phyloP scores from a whole-genome alignment of 257 asterid genomes.

The Penstemon eatonii region DNA sequence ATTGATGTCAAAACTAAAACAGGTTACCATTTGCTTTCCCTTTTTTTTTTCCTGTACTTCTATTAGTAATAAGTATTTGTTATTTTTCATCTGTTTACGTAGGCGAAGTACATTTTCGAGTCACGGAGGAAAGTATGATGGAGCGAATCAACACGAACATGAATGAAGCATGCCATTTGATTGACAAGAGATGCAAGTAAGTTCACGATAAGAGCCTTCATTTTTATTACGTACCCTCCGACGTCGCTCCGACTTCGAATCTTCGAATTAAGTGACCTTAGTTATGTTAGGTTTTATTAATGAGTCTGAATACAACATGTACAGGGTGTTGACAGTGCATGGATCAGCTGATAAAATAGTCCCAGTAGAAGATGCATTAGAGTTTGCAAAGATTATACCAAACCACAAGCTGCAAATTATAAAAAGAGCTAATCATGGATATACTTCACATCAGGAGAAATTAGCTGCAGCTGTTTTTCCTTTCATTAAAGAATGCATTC shows the following conservation, averaged over 20 bases:
- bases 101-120: slow-evolving; percentile 50
- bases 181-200: slow-evolving; percentile 59
- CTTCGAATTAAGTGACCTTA: too few species aligned
- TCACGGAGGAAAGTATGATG: slow-evolving; percentile 49
- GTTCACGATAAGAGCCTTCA: background rate
- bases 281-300: too few species aligned
- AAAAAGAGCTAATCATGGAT: slow-evolving; percentile 57
- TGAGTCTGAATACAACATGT: too few species aligned
- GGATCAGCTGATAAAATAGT: slow-evolving; percentile 8
- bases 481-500: slow-evolving; percentile 47
- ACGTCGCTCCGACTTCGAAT: background rate
- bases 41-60: background rate
- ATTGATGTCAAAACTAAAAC: slow-evolving; percentile 35
- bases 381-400: slow-evolving; percentile 55
- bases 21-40: slow-evolving; percentile 33
- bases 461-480: slow-evolving; percentile 40
- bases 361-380: slow-evolving; percentile 55
- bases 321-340: too few species aligned
- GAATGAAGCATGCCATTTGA: slow-evolving; percentile 53
- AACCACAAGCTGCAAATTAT: slow-evolving; percentile 51
- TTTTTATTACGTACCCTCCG: background rate
- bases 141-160: slow-evolving; percentile 47
- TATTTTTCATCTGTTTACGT: background rate
- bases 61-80: too few species aligned
- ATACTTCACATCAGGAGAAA: slow-evolving; percentile 44